Percentiles rank a stretch among this genome's conserved stretches.
phyloP scores from a whole-genome alignment of 768 basidiomycete species.

The Auricularia auricula-judae region DNA sequence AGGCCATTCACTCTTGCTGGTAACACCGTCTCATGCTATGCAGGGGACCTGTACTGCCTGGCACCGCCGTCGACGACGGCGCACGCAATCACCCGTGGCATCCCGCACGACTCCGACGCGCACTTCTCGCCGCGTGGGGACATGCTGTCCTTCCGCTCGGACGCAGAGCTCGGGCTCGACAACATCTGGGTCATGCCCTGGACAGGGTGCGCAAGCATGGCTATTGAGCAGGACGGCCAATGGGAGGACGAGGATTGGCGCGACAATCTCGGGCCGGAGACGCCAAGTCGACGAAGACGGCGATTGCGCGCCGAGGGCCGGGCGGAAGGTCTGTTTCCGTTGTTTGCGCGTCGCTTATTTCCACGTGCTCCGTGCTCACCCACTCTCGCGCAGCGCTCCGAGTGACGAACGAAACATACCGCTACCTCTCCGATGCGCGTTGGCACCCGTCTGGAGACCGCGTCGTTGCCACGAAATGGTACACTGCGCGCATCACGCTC shows the following conservation, averaged over 20 bases:
- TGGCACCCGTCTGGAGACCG: slow-evolving; percentile 58
- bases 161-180: slow-evolving; percentile 64
- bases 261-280: slow-evolving; percentile 24
- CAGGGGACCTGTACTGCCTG: slow-evolving; percentile 58
- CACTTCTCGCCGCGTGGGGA: slow-evolving; percentile 61
- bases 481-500: slow-evolving; percentile 49
- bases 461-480: slow-evolving; percentile 75
- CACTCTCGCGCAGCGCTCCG: slow-evolving; percentile 21
- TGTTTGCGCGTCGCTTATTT: slow-evolving; percentile 2
- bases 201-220: slow-evolving; percentile 52
- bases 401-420: slow-evolving; percentile 66
- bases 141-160: slow-evolving; percentile 56
- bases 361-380: background rate
- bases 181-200: slow-evolving; percentile 66
- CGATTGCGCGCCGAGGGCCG: slow-evolving; percentile 51
- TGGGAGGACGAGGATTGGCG: background rate
- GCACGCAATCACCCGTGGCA: slow-evolving; percentile 47
- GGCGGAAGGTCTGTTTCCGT: slow-evolving; percentile 30
- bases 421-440: slow-evolving; percentile 58
- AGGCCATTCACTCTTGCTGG: too few relatives aligned
- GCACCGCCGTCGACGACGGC: slow-evolving; percentile 35
- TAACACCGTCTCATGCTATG: background rate
- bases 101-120: slow-evolving; percentile 66
- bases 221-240: slow-evolving; percentile 21
- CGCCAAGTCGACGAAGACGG: slow-evolving; percentile 30